These are phyloP conservation scores for Heterobasidion occidentale DNA, from an alignment of 1,284 basidiomycete species.

Conservation along the genomic window DNA sequence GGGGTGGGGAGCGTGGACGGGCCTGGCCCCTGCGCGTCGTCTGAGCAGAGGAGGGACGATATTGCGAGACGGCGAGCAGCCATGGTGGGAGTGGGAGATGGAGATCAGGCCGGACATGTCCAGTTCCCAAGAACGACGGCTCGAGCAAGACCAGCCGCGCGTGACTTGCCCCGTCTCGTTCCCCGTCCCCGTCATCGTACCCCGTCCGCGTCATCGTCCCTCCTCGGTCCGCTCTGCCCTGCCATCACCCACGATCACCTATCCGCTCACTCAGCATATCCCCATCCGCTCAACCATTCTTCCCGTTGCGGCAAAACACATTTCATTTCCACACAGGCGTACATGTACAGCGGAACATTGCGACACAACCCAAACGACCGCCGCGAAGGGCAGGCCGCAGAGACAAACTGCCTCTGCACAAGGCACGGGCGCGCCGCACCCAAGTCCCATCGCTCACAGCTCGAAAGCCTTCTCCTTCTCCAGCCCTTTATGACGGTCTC, in stretches of 20 bases:
- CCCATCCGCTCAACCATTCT: too few species aligned
- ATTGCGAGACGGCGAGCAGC: conserved; percentile 62
- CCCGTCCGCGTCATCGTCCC: background rate
- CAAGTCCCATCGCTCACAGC: conserved; percentile 66
- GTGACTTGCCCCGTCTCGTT: background rate
- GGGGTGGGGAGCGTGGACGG: conserved; percentile 1
- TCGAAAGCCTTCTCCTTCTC: conserved; percentile 42
- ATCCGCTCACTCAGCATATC: too few species aligned
- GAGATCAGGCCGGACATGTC: conserved; percentile 2
- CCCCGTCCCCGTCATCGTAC: background rate
- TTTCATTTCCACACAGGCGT: background rate
- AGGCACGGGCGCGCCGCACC: conserved; percentile 64
- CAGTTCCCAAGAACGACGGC: background rate
- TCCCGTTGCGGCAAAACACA: background rate
- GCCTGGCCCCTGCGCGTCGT: conserved; percentile 20
- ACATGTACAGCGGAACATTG: conserved; percentile 86
- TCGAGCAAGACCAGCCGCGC: background rate
- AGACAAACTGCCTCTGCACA: conserved; percentile 21
- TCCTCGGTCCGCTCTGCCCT: background rate
- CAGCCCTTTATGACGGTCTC: conserved; percentile 78
- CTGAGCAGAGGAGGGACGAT: conserved; percentile 59
- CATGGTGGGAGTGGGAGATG: conserved; percentile 28
- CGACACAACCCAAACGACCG: conserved; percentile 58
- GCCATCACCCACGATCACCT: background rate
- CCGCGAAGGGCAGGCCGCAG: conserved; percentile 54